phyloP scores from a whole-genome alignment of 2,329 filamentous ascomycete species.

The Stachybotrys chlorohalonatus region DNA sequence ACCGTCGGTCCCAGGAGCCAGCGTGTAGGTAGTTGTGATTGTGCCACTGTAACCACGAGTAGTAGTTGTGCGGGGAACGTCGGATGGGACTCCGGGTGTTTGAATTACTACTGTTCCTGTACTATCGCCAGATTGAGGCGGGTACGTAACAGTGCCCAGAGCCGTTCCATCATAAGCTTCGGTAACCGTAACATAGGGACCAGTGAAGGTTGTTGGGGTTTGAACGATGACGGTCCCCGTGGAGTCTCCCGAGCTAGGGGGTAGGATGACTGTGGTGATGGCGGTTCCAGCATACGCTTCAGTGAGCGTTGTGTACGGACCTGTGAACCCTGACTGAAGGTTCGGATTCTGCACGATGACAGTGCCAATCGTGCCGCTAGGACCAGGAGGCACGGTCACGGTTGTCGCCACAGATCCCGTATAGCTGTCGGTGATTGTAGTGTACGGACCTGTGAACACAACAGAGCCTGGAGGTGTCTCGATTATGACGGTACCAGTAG shows the following conservation, averaged over 20 bases:
- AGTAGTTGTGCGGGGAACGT: background rate
- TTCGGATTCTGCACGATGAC: background rate
- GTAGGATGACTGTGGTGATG: background rate
- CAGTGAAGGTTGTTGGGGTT: background rate
- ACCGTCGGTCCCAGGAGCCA: background rate
- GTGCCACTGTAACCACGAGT: background rate
- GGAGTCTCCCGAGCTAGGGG: background rate
- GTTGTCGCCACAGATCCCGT: background rate
- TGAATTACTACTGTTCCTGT: background rate
- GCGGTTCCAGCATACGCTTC: background rate
- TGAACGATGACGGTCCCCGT: conserved; percentile 1
- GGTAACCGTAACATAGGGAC: background rate
- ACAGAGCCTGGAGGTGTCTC: background rate
- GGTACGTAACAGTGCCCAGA: background rate
- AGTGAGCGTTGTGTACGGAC: background rate
- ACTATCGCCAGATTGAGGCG: background rate
- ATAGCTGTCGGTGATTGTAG: background rate
- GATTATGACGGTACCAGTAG: background rate
- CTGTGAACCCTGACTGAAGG: background rate
- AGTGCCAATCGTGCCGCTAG: background rate
- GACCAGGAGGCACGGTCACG: background rate
- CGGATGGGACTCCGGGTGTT: background rate
- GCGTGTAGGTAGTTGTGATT: background rate
- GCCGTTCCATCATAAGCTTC: background rate
- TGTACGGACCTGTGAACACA: background rate